phyloP scores from a whole-genome alignment of 768 basidiomycete species.

The Naganishia onofrii region DNA sequence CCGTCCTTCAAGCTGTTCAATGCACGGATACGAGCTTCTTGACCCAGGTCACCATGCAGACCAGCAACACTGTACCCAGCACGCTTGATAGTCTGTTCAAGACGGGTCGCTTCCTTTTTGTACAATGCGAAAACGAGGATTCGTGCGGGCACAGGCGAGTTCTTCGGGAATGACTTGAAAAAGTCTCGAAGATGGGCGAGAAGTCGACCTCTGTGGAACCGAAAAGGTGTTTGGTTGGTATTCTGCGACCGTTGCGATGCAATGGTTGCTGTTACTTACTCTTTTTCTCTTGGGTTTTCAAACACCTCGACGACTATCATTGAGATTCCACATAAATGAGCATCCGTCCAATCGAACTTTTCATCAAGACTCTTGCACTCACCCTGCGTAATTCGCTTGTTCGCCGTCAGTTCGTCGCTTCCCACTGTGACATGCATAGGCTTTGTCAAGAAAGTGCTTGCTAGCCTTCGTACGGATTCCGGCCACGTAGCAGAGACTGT shows the following conservation, averaged over 20 bases:
- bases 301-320: conserved; percentile 74
- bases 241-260: not conserved
- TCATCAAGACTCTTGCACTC: conserved; percentile 12
- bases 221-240: not conserved
- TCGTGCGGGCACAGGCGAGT: conserved; percentile 58
- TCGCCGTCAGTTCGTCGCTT: conserved; percentile 89
- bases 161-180: conserved; percentile 56
- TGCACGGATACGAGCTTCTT: conserved; percentile 76
- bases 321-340: not conserved
- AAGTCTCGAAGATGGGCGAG: conserved; percentile 49
- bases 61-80: conserved; percentile 76
- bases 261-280: conserved; percentile 59
- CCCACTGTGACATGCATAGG: conserved; percentile 92
- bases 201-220: conserved; percentile 42
- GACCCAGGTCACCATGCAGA: conserved; percentile 87
- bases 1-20: conserved; percentile 84
- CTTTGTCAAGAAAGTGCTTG: conserved; percentile 76
- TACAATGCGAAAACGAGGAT: conserved; percentile 92
- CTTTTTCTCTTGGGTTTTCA: conserved; percentile 77
- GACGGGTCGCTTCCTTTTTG: conserved; percentile 93
- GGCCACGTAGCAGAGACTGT: conserved; percentile 98
- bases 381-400: conserved; percentile 84
- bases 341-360: not conserved
- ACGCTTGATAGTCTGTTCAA: conserved; percentile 71
- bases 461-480: conserved; percentile 82